A percentile compares a stretch with the other conserved stretches of the same genome.
phyloP scores from a whole-genome alignment of 106 monocot species.

The Acanthochlamys bracteata region DNA sequence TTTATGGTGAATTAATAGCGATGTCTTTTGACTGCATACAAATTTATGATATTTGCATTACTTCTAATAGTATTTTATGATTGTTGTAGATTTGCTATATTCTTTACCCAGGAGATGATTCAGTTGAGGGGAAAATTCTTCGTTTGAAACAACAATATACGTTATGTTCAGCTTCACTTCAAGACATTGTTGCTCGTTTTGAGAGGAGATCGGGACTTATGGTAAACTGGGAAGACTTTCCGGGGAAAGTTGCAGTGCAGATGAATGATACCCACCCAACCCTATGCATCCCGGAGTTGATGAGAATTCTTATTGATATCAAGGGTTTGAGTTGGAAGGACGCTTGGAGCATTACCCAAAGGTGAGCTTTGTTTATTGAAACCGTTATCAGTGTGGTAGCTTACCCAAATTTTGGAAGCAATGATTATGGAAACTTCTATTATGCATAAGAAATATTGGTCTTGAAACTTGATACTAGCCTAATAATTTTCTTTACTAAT shows the following conservation, averaged over 20 bases:
- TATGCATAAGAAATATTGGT: no score
- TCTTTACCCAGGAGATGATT: slow-evolving; percentile 94
- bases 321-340: slow-evolving; percentile 85
- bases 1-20: no score
- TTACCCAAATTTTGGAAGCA: no score
- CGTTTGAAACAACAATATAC: slow-evolving; percentile 98
- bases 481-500: no score
- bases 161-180: slow-evolving; percentile 94
- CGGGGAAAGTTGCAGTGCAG: slow-evolving; percentile 89
- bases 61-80: background rate
- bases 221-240: slow-evolving; percentile 82
- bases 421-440: no score
- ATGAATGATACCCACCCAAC: slow-evolving; percentile 99
- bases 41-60: background rate
- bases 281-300: slow-evolving; percentile 92
- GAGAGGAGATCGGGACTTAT: slow-evolving; percentile 74
- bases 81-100: slow-evolving; percentile 73
- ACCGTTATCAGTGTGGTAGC: no score
- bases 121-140: slow-evolving; percentile 82
- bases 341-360: slow-evolving; percentile 89
- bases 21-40: no score
- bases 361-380: slow-evolving; percentile 23
- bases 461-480: no score
- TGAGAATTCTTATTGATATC: slow-evolving; percentile 78
- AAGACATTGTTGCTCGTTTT: slow-evolving; percentile 90